Evolutionary conservation across 352 stramenopile species (phyloP).

Genomic region (Globisporangium spiculum): DNA sequence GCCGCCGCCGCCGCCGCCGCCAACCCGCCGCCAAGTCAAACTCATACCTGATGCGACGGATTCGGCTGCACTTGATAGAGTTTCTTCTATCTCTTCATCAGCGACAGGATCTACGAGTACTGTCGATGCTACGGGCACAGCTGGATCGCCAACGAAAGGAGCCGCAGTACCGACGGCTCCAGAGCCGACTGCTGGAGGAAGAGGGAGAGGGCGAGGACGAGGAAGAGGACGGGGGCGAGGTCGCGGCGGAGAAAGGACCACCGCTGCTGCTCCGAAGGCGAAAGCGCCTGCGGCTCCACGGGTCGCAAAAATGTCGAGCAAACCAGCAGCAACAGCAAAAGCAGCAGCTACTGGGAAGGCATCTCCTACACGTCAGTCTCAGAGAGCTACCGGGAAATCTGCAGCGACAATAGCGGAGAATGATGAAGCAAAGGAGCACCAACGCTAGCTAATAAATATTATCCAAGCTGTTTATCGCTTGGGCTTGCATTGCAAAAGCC

Average conservation of each 20-base stretch:
- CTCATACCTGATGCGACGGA: not conserved
- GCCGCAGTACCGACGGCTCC: not conserved
- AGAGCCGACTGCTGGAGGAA: not conserved
- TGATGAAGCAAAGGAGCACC: not conserved
- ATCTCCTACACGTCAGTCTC: not conserved
- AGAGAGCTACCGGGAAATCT: not conserved
- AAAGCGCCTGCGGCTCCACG: not conserved
- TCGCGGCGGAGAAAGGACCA: not conserved
- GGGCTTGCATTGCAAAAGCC: not conserved
- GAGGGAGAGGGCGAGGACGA: not conserved
- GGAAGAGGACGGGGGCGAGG: constrained; percentile 1
- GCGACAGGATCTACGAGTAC: not conserved
- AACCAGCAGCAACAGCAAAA: not conserved
- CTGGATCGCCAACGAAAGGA: not conserved
- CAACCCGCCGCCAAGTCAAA: constrained; percentile 11
- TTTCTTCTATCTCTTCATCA: not conserved
- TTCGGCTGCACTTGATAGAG: not conserved
- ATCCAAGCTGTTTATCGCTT: not conserved
- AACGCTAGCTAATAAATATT: not conserved
- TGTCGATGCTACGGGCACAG: not conserved
- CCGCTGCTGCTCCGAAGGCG: not conserved
- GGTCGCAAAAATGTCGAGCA: not conserved
- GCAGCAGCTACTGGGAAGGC: not conserved
- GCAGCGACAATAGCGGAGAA: not conserved
- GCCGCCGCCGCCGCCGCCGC: constrained; percentile 15